Percentiles rank a stretch among this genome's conserved stretches.
Evolutionary conservation across 129 eudicot genomes (phyloP).

Genomic region (Chrysanthemum seticuspe): DNA sequence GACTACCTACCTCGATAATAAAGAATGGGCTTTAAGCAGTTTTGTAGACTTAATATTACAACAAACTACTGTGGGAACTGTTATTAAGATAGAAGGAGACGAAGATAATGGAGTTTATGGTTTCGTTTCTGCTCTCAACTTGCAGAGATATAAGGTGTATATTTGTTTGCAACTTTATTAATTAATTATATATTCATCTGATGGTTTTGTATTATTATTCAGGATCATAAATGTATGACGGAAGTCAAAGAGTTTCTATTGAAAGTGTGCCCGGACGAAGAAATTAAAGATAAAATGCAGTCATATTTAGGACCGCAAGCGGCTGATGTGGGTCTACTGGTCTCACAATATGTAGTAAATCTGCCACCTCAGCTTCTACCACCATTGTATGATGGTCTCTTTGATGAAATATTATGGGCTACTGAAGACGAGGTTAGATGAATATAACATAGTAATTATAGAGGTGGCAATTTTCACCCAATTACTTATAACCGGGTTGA

Average conservation of each 20-base stretch:
- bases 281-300: conserved; percentile 19
- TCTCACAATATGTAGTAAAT: conserved; percentile 87
- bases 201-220: no score
- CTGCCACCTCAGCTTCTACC: conserved; percentile 97
- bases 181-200: background rate
- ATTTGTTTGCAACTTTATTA: background rate
- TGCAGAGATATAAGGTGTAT: conserved; percentile 74
- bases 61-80: conserved; percentile 80
- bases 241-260: no score
- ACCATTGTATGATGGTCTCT: conserved; percentile 77
- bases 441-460: background rate
- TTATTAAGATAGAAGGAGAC: conserved; percentile 66
- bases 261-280: no score
- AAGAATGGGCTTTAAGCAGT: conserved; percentile 75
- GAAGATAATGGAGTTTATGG: conserved; percentile 63
- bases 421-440: conserved; percentile 90
- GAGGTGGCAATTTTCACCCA: no score
- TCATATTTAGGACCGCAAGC: conserved; percentile 55
- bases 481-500: no score
- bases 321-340: conserved; percentile 69
- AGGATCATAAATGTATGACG: no score
- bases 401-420: conserved; percentile 94
- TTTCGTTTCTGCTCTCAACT: conserved; percentile 24
- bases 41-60: conserved; percentile 66
- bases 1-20: conserved; percentile 66